These are phyloP conservation scores for Linnemannia schmuckeri DNA, from an alignment of 192 early-diverging fungal genomes.

Conservation along the genomic window DNA sequence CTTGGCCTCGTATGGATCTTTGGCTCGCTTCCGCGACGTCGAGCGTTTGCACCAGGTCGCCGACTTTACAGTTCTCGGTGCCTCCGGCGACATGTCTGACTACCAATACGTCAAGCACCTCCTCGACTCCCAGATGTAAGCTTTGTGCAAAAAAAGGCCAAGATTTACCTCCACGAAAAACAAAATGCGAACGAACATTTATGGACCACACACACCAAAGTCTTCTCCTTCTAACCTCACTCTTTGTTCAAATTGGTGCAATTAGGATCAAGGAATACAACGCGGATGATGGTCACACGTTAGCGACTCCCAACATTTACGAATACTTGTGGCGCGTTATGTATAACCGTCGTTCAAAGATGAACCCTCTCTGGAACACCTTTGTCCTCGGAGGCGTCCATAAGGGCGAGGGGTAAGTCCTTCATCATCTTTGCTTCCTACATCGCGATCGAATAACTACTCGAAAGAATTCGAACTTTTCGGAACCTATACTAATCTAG, in stretches of 20 bases:
- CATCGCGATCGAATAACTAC: neutral
- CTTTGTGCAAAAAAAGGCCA: neutral
- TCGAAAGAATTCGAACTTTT: too few species aligned
- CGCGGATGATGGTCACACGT: slow-evolving; percentile 88
- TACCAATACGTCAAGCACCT: slow-evolving; percentile 92
- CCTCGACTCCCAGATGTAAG: slow-evolving; percentile 81
- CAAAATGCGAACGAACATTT: neutral
- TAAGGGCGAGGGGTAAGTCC: slow-evolving; percentile 75
- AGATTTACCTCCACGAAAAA: slow-evolving; percentile 1
- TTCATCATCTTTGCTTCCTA: neutral
- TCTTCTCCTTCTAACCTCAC: neutral
- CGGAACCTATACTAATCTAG: neutral
- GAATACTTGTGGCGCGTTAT: slow-evolving; percentile 92
- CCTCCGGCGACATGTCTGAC: slow-evolving; percentile 94
- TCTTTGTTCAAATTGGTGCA: neutral
- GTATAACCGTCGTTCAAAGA: slow-evolving; percentile 90
- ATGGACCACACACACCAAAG: neutral
- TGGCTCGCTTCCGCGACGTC: slow-evolving; percentile 93
- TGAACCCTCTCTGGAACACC: slow-evolving; percentile 97
- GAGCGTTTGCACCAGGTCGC: slow-evolving; percentile 86
- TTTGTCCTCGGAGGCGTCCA: slow-evolving; percentile 91
- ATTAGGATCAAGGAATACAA: slow-evolving; percentile 88
- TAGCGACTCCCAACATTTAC: slow-evolving; percentile 90
- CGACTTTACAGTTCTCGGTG: slow-evolving; percentile 89
- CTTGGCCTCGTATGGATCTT: slow-evolving; percentile 93